Evolutionary conservation across 2,329 filamentous ascomycete species (phyloP).

Genomic region (Colletotrichum musicola): DNA sequence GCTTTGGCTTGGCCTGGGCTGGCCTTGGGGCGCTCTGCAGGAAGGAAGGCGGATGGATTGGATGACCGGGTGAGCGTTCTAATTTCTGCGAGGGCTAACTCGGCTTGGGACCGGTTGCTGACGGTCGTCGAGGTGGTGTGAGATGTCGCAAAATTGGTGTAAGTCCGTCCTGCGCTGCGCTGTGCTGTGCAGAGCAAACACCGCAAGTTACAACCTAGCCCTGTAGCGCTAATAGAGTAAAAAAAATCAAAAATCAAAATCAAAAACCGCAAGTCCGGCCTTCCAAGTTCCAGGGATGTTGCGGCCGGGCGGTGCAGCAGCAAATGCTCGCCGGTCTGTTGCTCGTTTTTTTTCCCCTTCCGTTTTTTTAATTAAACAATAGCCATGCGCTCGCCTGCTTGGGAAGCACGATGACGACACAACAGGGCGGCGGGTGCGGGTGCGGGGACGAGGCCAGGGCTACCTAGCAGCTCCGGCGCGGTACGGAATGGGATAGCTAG

Average conservation of each 20-base stretch:
- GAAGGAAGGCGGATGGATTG: not conserved
- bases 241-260: not conserved
- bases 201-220: constrained; percentile 5
- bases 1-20: constrained; percentile 15
- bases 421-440: constrained; percentile 14
- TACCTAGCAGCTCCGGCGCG: not conserved
- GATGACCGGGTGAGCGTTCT: constrained; percentile 25
- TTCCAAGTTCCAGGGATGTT: constrained; percentile 25
- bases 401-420: constrained; percentile 40
- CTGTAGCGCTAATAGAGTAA: constrained; percentile 15
- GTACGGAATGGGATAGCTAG: not conserved
- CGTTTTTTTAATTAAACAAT: constrained; percentile 25
- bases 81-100: constrained; percentile 29
- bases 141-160: constrained; percentile 21
- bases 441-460: constrained; percentile 29
- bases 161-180: constrained; percentile 1
- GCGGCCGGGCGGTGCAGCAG: constrained; percentile 17
- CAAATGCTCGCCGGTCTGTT: constrained; percentile 17
- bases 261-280: not conserved
- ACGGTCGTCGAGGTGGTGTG: constrained; percentile 6
- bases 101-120: constrained; percentile 20
- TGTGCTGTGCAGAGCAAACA: not conserved
- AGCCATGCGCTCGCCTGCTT: constrained; percentile 7
- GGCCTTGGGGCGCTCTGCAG: constrained; percentile 23
- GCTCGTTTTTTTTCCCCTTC: constrained; percentile 6